Evolutionary conservation across 2,329 filamentous ascomycete genomes (phyloP).

Genomic region (Exophiala alcalophila): DNA sequence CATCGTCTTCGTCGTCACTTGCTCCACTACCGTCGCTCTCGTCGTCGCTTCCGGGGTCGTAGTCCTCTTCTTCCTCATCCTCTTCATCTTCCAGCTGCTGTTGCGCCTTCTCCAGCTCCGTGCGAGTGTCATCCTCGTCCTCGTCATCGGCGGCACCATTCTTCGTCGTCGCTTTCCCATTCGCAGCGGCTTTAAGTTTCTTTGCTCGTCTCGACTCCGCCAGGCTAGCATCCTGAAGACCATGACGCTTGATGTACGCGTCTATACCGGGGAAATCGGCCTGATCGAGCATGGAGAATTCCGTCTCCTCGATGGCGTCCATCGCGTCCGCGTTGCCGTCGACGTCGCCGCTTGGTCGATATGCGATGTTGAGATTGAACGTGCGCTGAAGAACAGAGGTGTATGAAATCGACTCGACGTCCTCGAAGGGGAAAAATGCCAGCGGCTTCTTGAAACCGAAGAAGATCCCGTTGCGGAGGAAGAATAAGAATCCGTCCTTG

Average conservation of each 20-base stretch:
- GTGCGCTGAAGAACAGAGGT: slow-evolving; percentile 63
- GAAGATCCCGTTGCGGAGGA: slow-evolving; percentile 59
- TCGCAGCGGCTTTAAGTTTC: slow-evolving; percentile 47
- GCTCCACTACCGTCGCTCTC: slow-evolving; percentile 49
- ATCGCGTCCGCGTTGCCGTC: slow-evolving; percentile 19
- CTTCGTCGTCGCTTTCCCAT: slow-evolving; percentile 5
- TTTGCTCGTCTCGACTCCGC: slow-evolving; percentile 60
- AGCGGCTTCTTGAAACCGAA: slow-evolving; percentile 66
- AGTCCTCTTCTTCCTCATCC: slow-evolving; percentile 51
- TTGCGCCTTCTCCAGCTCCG: slow-evolving; percentile 57
- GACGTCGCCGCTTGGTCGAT: slow-evolving; percentile 25
- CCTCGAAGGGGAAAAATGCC: slow-evolving; percentile 59
- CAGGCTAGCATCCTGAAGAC: slow-evolving; percentile 61
- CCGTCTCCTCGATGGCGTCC: slow-evolving; percentile 55
- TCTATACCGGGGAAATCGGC: slow-evolving; percentile 62
- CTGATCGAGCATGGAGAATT: slow-evolving; percentile 66
- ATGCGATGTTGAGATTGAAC: slow-evolving; percentile 61
- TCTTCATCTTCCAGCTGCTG: slow-evolving; percentile 47
- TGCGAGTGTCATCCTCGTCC: slow-evolving; percentile 49
- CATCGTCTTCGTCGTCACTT: slow-evolving; percentile 42
- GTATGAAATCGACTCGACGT: slow-evolving; percentile 60
- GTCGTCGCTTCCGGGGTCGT: slow-evolving; percentile 50
- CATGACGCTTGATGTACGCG: slow-evolving; percentile 59
- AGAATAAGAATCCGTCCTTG: slow-evolving; percentile 65
- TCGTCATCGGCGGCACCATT: slow-evolving; percentile 29